phyloP scores from a whole-genome alignment of 768 basidiomycete species.

The Hygrocybe coccinea region DNA sequence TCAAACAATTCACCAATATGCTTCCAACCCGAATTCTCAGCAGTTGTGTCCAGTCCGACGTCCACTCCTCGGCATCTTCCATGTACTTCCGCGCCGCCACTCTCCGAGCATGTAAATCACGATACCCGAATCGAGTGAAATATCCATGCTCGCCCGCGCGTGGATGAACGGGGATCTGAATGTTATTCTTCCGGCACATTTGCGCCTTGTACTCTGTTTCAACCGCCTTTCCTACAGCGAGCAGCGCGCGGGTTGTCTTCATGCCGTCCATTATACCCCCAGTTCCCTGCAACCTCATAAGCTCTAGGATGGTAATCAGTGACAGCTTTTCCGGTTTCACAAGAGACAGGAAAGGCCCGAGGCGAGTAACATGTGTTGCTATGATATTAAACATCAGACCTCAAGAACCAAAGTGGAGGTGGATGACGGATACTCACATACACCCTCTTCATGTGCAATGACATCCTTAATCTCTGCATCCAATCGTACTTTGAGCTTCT shows the following conservation, averaged over 20 bases:
- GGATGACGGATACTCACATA: neutral
- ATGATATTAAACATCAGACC: neutral
- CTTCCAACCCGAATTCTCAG: constrained; percentile 76
- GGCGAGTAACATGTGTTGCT: constrained; percentile 5
- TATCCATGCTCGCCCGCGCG: constrained; percentile 30
- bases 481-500: constrained; percentile 48
- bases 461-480: constrained; percentile 49
- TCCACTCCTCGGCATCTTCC: constrained; percentile 66
- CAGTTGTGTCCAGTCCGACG: constrained; percentile 76
- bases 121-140: constrained; percentile 60
- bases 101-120: constrained; percentile 56
- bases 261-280: constrained; percentile 81
- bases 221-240: constrained; percentile 75
- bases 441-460: constrained; percentile 12
- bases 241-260: constrained; percentile 81
- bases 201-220: constrained; percentile 89
- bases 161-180: constrained; percentile 39
- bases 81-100: constrained; percentile 61
- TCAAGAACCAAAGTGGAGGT: neutral
- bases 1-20: constrained; percentile 74
- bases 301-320: constrained; percentile 81
- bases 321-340: constrained; percentile 77
- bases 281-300: constrained; percentile 74
- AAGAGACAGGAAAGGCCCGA: constrained; percentile 71
- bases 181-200: constrained; percentile 62